Evolutionary conservation across 345 rosid species (phyloP).

Genomic region (Iberis pinnata): DNA sequence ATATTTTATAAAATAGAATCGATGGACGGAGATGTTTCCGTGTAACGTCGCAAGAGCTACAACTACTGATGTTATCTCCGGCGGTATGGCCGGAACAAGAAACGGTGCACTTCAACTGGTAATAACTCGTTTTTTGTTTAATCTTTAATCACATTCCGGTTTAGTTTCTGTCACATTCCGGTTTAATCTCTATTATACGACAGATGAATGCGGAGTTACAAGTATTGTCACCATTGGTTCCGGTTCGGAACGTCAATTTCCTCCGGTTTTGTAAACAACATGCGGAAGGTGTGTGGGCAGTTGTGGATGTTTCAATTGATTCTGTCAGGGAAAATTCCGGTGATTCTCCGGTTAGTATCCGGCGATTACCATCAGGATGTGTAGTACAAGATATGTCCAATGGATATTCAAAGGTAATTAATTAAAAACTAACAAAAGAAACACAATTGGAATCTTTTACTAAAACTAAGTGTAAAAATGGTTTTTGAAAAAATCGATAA

Average conservation of each 20-base stretch:
- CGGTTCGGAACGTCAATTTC: constrained; percentile 50
- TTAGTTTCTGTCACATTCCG: neutral
- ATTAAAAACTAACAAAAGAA: neutral
- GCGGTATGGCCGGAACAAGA: constrained; percentile 44
- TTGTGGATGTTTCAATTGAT: constrained; percentile 66
- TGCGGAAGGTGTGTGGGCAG: constrained; percentile 63
- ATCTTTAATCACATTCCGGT: constrained; percentile 1
- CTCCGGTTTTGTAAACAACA: constrained; percentile 72
- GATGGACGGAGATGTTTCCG: constrained; percentile 66
- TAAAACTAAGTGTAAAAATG: neutral
- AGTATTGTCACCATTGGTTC: constrained; percentile 62
- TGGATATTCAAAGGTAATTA: constrained; percentile 79
- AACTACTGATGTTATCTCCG: constrained; percentile 42
- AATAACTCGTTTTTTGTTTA: too few species aligned
- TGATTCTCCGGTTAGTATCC: constrained; percentile 30
- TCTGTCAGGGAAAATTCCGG: constrained; percentile 39
- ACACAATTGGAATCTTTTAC: constrained; percentile 22
- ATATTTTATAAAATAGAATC: constrained; percentile 34
- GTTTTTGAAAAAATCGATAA: constrained; percentile 19
- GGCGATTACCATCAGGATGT: constrained; percentile 96
- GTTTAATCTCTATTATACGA: neutral
- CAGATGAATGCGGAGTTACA: constrained; percentile 75
- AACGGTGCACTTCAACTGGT: constrained; percentile 69
- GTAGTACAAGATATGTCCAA: constrained; percentile 94
- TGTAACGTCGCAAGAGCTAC: constrained; percentile 49